These are phyloP conservation scores for Fraxinus angustifolia DNA, from an alignment of 305 asterid genomes.

Conservation along the genomic window DNA sequence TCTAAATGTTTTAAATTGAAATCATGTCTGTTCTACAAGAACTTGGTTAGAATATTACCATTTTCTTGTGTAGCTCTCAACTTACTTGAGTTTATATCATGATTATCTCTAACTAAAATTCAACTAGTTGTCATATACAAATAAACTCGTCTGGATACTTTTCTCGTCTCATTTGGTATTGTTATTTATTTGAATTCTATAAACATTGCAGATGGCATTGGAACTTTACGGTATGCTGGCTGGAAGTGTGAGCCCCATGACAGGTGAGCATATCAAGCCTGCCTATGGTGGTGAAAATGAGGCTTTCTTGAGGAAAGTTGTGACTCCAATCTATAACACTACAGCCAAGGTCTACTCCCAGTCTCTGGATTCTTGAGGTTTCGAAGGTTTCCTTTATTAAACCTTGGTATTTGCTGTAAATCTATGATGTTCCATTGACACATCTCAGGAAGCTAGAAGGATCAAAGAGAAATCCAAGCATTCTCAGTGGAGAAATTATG, in stretches of 20 bases:
- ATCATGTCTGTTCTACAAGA: background rate
- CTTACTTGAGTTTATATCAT: background rate
- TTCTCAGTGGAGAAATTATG: slow-evolving; percentile 93
- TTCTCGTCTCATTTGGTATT: background rate
- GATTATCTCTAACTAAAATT: background rate
- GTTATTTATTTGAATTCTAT: background rate
- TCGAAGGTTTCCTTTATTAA: background rate
- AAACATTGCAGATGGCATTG: slow-evolving; percentile 68
- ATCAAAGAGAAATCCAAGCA: slow-evolving; percentile 69
- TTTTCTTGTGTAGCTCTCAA: background rate
- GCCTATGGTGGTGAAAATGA: slow-evolving; percentile 94
- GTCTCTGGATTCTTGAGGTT: slow-evolving; percentile 24
- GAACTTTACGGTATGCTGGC: slow-evolving; percentile 91
- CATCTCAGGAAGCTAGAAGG: slow-evolving; percentile 67
- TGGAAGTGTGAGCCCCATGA: slow-evolving; percentile 90
- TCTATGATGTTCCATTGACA: slow-evolving; percentile 22
- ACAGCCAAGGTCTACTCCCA: slow-evolving; percentile 53
- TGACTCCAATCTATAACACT: slow-evolving; percentile 80
- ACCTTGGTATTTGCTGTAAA: slow-evolving; percentile 5
- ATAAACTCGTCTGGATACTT: background rate
- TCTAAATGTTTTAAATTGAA: background rate
- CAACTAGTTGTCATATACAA: background rate
- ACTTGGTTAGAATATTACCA: background rate
- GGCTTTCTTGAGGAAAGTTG: slow-evolving; percentile 83
- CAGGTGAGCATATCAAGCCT: slow-evolving; percentile 90